Base-by-base conservation (phyloP, 1,139 yeast genomes). In the Candida glucosophila region DNA sequence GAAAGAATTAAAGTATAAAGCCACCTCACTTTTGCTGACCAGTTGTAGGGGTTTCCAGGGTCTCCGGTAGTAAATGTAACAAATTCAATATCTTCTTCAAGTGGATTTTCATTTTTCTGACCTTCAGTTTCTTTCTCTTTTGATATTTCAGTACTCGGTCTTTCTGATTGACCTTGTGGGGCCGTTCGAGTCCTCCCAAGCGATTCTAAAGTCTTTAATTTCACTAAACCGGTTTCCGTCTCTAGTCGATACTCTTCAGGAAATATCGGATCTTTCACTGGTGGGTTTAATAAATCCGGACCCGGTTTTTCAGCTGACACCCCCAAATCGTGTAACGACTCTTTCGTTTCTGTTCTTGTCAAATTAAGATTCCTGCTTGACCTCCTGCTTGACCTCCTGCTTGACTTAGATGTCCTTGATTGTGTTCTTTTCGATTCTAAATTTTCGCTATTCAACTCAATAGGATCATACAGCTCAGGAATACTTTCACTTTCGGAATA, bases 171-270 rank as follows among this genome's bases (percentile, higher is more conserved):
- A 26, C n/a, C 22, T 27, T 12, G 26, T 8, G 11, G 22, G 12
- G 11, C 8, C 5, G 6, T 12, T 9, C 24, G 18, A 10, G 51
- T 51, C 59, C 92, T 68, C 22, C 92, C 92, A 23, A 80, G 34
- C 4, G 68, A 61, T 26, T 73, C 80, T 40, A 85, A 60, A 0
- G 94, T 78, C 22, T 73, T 60, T 3, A 77, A 81, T 2, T 85
- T 88, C 5, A 85, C 95, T 30, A 85, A 62, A 36, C 95, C 95
- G 4, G 95, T 81, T 27, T 69, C 67, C 1, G 95, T 85, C 58
- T 85, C 95, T 47, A 85, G 41, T 5, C 86, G 79, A 50, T 81
- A 85, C 51, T 85, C 95, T 59, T 85, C 95, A 9, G 95, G 95
- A 63, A 85, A 85, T 23, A 83, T 77, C 5, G 88, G 77, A 34